Base-by-base conservation (phyloP, 495 filamentous ascomycete species). In the Pyrenopolyporus hunteri region DNA sequence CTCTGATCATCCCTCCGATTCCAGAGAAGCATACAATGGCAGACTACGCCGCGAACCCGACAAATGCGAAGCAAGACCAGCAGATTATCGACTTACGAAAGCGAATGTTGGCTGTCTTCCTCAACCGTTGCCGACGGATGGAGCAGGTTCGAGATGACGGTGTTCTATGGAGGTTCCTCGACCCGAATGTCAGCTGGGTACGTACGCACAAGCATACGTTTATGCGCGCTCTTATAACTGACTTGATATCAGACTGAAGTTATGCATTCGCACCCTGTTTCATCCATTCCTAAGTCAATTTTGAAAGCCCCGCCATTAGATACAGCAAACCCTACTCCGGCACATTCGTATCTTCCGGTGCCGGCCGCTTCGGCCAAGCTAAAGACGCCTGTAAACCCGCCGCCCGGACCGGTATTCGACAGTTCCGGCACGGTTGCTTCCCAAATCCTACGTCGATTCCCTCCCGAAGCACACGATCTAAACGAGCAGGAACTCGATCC, bases 151-250 rank as follows among this genome's bases (percentile, higher is more conserved):
- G 90, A 23, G 90, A 95, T 53, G 95, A 98, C 70, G 93, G 92
- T 5, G 92, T 98, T 10, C 96, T 92, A 86, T 96, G 93, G 91
- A 89, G 91, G 59, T 98, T 98, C 69, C 79, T 98, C 8, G 94
- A 98, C 68, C 93, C 94, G 3, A 97, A 98, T 73, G 91, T 93
- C 14, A 98, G 94, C 87, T 98, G 94, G 94, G 93, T 97, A 83
- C 31, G 82, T 75, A 13, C 28, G 16, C 6, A 10, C 8, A 7
- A 32, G 22, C 35, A 14, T 33, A 31, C 10, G 1, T 22, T 11
- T 7, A 16, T 2, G 19, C 32, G 11, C 8, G 7, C 32, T 42
- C 26, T 36, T 40, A 33, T 37, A 33, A 52, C 75, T 81, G 70
- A 84, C 63, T 48, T 16, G 6, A 19, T n/a, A 33, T 8, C 65